A percentile compares a stretch with the other conserved stretches of the same genome.
phyloP scores from a whole-genome alignment of 2,329 filamentous ascomycete species.

The Alternaria postmessia region DNA sequence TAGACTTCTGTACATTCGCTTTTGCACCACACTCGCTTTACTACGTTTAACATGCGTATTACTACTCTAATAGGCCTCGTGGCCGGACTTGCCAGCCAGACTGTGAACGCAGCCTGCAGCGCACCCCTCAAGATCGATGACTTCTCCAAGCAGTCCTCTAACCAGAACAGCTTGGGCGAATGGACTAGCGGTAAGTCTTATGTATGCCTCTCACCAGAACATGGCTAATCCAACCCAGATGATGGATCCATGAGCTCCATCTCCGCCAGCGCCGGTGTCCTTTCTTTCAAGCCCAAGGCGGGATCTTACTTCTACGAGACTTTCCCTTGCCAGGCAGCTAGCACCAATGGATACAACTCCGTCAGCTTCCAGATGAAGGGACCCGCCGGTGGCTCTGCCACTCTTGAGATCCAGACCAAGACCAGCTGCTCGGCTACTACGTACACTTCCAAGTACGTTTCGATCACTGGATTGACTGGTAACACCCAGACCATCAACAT shows the following conservation, averaged over 20 bases:
- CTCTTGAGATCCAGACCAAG: slow-evolving; percentile 59
- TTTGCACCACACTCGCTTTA: slow-evolving; percentile 40
- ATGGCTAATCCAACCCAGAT: slow-evolving; percentile 50
- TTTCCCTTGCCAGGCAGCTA: slow-evolving; percentile 58
- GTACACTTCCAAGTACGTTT: slow-evolving; percentile 56
- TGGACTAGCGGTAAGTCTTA: slow-evolving; percentile 47
- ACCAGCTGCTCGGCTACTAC: slow-evolving; percentile 53
- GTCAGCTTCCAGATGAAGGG: slow-evolving; percentile 60
- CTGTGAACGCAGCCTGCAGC: slow-evolving; percentile 46
- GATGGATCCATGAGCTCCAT: slow-evolving; percentile 59
- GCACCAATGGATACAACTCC: slow-evolving; percentile 57
- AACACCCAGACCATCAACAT: slow-evolving; percentile 60
- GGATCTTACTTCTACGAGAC: slow-evolving; percentile 64
- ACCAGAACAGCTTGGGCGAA: slow-evolving; percentile 45
- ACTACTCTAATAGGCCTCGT: slow-evolving; percentile 43
- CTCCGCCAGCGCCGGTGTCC: slow-evolving; percentile 53
- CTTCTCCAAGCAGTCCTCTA: slow-evolving; percentile 49
- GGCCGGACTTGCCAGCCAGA: slow-evolving; percentile 37
- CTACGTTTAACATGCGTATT: slow-evolving; percentile 38
- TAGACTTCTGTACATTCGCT: slow-evolving; percentile 52
- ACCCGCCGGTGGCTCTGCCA: slow-evolving; percentile 52
- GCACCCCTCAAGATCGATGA: slow-evolving; percentile 49
- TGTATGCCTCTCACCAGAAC: too few relatives aligned
- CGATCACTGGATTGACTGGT: slow-evolving; percentile 60
- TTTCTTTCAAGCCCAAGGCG: slow-evolving; percentile 60